phyloP scores from a whole-genome alignment of 148 eudicot genomes.

The Silene latifolia region DNA sequence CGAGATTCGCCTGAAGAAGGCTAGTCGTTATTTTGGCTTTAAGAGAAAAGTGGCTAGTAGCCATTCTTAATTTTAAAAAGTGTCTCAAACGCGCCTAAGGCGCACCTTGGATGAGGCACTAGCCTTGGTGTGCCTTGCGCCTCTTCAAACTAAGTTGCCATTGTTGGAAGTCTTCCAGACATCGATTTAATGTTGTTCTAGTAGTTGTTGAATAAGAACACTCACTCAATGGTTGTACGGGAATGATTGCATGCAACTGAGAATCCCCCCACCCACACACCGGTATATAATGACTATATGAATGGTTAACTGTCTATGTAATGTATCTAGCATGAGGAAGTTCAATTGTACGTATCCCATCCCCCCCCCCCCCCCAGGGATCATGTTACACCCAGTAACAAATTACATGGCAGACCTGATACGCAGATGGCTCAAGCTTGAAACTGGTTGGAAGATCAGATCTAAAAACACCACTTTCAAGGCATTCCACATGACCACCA shows the following conservation, averaged over 20 bases:
- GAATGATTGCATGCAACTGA: background rate
- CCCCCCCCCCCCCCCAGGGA: background rate
- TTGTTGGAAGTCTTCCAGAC: background rate
- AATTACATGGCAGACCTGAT: slow-evolving; percentile 45
- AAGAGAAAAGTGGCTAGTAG: too few species aligned
- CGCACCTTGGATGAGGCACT: too few species aligned
- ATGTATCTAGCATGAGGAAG: background rate
- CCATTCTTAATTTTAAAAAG: background rate
- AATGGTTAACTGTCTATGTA: too few species aligned
- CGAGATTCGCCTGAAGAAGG: background rate
- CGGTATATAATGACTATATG: too few species aligned
- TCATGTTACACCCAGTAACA: slow-evolving; percentile 11
- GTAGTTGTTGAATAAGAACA: background rate
- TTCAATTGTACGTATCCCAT: background rate
- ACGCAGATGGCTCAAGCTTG: slow-evolving; percentile 96
- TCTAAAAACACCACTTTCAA: slow-evolving; percentile 99
- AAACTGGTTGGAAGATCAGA: slow-evolving; percentile 96
- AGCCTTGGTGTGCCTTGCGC: too few species aligned
- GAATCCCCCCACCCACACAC: background rate
- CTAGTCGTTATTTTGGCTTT: background rate
- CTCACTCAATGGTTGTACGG: background rate
- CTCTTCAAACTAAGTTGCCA: background rate
- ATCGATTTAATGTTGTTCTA: background rate
- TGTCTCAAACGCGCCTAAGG: too few species aligned
- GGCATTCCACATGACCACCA: slow-evolving; percentile 99